phyloP scores from a whole-genome alignment of 768 basidiomycete species.

The Leccinum boreale region DNA sequence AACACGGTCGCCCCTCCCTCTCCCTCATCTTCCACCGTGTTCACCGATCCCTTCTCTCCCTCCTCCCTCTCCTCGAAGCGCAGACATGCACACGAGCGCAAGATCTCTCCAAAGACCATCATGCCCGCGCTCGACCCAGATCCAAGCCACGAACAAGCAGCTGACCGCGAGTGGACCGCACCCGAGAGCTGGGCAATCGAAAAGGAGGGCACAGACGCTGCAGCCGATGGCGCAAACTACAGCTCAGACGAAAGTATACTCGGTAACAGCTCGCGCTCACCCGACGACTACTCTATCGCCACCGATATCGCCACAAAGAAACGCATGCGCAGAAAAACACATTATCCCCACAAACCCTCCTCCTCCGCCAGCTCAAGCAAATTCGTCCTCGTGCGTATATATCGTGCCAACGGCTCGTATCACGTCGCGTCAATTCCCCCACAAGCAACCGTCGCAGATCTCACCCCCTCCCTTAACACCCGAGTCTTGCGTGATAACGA shows the following conservation, averaged over 20 bases:
- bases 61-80: slow-evolving; percentile 18
- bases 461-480: slow-evolving; percentile 59
- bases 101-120: slow-evolving; percentile 52
- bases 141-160: slow-evolving; percentile 10
- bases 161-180: slow-evolving; percentile 52
- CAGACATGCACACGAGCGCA: slow-evolving; percentile 31
- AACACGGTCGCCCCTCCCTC: slow-evolving; percentile 41
- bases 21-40: slow-evolving; percentile 26
- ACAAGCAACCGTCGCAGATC: slow-evolving; percentile 61
- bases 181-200: slow-evolving; percentile 79
- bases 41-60: slow-evolving; percentile 37
- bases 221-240: slow-evolving; percentile 37
- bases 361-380: slow-evolving; percentile 18
- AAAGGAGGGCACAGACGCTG: slow-evolving; percentile 39
- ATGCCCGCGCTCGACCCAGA: slow-evolving; percentile 9
- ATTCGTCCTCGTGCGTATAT: slow-evolving; percentile 67
- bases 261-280: slow-evolving; percentile 15
- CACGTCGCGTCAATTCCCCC: slow-evolving; percentile 66
- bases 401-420: slow-evolving; percentile 68
- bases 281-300: slow-evolving; percentile 11
- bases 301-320: slow-evolving; percentile 16
- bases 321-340: slow-evolving; percentile 25
- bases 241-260: slow-evolving; percentile 36
- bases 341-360: slow-evolving; percentile 15
- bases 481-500: slow-evolving; percentile 51